Percentiles rank a stretch among this genome's conserved stretches.
These are phyloP conservation scores for Suillus decipiens DNA, from an alignment of 768 basidiomycete genomes.

Conservation along the genomic window DNA sequence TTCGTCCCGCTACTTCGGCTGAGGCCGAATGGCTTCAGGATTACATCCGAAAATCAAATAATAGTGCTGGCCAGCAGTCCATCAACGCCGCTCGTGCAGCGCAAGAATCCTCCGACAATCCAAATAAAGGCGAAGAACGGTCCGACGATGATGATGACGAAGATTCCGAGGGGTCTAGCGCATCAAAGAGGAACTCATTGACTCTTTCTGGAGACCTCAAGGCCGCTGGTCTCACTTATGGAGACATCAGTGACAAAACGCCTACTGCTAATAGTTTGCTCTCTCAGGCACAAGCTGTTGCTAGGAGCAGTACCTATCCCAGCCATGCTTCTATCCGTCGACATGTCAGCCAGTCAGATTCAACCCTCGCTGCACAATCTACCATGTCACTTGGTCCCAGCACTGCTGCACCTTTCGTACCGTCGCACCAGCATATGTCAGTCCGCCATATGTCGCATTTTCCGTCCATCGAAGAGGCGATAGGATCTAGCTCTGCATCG, in stretches of 20 bases:
- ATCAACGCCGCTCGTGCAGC: slow-evolving; percentile 74
- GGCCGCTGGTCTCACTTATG: slow-evolving; percentile 49
- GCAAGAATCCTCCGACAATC: slow-evolving; percentile 65
- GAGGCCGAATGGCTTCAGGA: slow-evolving; percentile 93
- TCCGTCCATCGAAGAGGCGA: slow-evolving; percentile 84
- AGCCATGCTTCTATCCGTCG: slow-evolving; percentile 78
- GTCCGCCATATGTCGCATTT: slow-evolving; percentile 80
- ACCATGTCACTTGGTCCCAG: slow-evolving; percentile 55
- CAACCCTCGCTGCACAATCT: slow-evolving; percentile 54
- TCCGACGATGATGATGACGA: slow-evolving; percentile 88
- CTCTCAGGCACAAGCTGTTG: slow-evolving; percentile 70
- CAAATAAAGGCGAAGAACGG: slow-evolving; percentile 63
- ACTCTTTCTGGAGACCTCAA: slow-evolving; percentile 66
- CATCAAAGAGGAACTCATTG: slow-evolving; percentile 76
- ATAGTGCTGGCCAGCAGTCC: slow-evolving; percentile 75
- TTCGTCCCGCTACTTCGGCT: slow-evolving; percentile 86
- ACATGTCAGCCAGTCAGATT: slow-evolving; percentile 59
- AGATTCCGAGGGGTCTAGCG: slow-evolving; percentile 76
- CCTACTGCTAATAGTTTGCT: slow-evolving; percentile 78
- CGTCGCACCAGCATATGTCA: slow-evolving; percentile 55
- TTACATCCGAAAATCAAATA: slow-evolving; percentile 89
- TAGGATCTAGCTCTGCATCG: slow-evolving; percentile 72
- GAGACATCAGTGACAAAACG: slow-evolving; percentile 82
- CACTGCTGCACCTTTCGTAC: slow-evolving; percentile 45
- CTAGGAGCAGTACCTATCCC: slow-evolving; percentile 60